Conservation (phyloP, 495 filamentous ascomycete species). For the Mytilinidion resinicola region DNA sequence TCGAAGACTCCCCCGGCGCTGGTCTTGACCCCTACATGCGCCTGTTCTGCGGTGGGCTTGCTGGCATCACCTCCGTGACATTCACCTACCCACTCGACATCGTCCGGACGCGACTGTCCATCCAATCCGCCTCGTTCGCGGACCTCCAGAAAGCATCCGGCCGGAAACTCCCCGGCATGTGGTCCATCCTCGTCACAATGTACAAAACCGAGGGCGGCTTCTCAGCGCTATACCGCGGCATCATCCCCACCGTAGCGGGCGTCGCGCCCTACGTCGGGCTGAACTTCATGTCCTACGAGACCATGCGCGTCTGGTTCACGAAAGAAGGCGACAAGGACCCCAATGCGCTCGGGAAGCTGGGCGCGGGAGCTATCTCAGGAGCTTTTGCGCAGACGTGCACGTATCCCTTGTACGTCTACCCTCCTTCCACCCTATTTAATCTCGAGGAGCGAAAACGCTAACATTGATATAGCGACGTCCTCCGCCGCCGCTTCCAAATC, state of each 20-base stretch:
- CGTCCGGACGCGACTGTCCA: conserved; percentile 88
- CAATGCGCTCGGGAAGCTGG: conserved; percentile 67
- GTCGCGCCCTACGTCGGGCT: conserved; percentile 95
- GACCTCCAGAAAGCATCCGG: conserved; percentile 50
- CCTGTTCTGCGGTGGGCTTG: conserved; percentile 76
- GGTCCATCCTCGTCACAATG: conserved; percentile 71
- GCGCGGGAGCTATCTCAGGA: conserved; percentile 87
- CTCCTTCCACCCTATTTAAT: not conserved
- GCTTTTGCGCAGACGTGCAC: conserved; percentile 95
- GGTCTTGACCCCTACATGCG: conserved; percentile 63
- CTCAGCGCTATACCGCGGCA: conserved; percentile 79
- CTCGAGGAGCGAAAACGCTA: conserved; percentile 13
- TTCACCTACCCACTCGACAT: conserved; percentile 85
- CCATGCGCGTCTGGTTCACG: conserved; percentile 74
- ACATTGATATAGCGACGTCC: conserved; percentile 62
- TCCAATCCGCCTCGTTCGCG: conserved; percentile 90
- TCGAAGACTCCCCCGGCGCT: conserved; percentile 62
- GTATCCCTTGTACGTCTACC: conserved; percentile 81
- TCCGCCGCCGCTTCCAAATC: conserved; percentile 94
- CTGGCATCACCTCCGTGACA: conserved; percentile 89
- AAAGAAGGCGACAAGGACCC: conserved; percentile 85
- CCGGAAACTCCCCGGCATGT: conserved; percentile 85
- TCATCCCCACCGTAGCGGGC: conserved; percentile 86
- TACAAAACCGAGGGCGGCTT: conserved; percentile 87
- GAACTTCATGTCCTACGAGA: conserved; percentile 98